Base-by-base conservation (phyloP, 345 rosid genomes). In the Odontarrhena argentea region DNA sequence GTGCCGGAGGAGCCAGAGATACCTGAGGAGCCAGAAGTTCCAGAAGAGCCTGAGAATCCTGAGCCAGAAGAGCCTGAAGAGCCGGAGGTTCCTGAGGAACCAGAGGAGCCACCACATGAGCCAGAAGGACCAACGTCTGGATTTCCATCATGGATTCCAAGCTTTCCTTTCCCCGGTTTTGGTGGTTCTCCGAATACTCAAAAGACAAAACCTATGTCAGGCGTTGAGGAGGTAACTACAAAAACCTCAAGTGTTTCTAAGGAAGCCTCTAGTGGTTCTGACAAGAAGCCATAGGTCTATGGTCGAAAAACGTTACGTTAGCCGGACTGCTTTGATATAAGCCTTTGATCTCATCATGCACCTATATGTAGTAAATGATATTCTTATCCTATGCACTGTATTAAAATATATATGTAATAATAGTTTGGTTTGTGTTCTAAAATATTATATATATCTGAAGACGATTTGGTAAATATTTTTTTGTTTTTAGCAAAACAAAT, bases 221-320 rank as follows among this genome's bases (percentile, higher is more conserved):
- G 44, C 3, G 72, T 47, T 68, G 56, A 25, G 47, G 56, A 37
- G 6, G 65, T 68, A 25, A 4, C 34, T 9, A 14, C 0, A 1
- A 60, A 43, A 60, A 26, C 1, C 13, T n/a, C 56, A 1, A 62
- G 55, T 62, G 67, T 48, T 36, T 36, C 67, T 5, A 30, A 48
- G 67, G 65, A 45, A 15, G 10, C 42, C 46, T 14, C 14, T 7
- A 61, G 40, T 13, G 58, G 30, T 64, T 64, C 59, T 7, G 48
- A 64, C 65, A 71, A 63, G 75, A 71, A 71, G 59, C 76, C 76
- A 71, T 71, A 71, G 68, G 55, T 62, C 4, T 54, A 46, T 38
- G 63, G 44, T 6, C 6, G 10, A 28, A 55, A 3, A 55, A 63
- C 35, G 11, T 55, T 12, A 40, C 6, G 36, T 4, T 32, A 32